Base-by-base conservation (phyloP, 345 rosid species). In the Viola odorata region DNA sequence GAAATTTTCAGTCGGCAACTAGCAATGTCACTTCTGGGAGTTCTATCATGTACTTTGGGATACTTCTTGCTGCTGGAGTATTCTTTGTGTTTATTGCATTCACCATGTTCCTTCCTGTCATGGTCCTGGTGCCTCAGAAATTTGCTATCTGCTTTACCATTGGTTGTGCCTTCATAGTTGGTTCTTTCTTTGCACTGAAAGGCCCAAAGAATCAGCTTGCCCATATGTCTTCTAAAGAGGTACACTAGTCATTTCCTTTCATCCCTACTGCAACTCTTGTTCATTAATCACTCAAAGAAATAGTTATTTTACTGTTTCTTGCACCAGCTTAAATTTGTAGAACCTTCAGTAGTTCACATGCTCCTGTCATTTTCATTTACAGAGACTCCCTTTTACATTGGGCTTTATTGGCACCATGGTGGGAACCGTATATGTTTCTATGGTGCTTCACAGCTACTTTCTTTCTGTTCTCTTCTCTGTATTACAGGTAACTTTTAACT, bases 171-270 rank as follows among this genome's bases (percentile, higher is more conserved):
- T 84, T 92, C 63, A 92, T 90, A 63, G 81, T 90, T 55, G 90
- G 86, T 7, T 88, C 97, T 3, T 90, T 94, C 75, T 90, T 90
- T 12, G 90, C 96, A 16, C 91, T 94, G 59, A 85, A 87, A 72
- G 99, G 96, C 68, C 90, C 99, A 13, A 70, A 71, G 80, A 80
- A 78, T 73, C 96, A 87, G 75, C 78, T 88, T 12, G 77, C 79
- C 2, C 97, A 94, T 69, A 90, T 90, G 99, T 69, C 85, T 14
- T 86, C 96, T 0, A 94, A 68, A 79, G 97, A 94, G 95, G 99
- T 88, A 65, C 12, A 38, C 36, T 7, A 7, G 8, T 15, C 6
- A 51, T 17, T 17, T 53, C 39, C 1, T 15, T 36, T 12, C 4
- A 11, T 7, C 37, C 36, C 32, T 1, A 32, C 15, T 8, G 10